These are phyloP conservation scores for Cladosporium velox DNA, from an alignment of 2,329 filamentous ascomycete species.

Conservation along the genomic window DNA sequence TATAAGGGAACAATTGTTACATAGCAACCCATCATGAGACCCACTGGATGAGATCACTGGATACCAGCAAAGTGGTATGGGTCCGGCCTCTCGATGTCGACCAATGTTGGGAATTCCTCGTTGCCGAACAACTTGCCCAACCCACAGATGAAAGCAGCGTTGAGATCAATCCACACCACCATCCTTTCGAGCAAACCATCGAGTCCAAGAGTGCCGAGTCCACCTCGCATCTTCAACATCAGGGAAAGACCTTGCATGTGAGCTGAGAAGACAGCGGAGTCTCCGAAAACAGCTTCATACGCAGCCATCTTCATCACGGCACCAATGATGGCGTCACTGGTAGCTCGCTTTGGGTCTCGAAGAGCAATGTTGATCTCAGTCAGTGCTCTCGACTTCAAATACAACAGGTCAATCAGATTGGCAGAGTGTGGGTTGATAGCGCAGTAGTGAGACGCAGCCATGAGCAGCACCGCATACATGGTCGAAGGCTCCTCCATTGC, in stretches of 20 bases:
- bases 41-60: background rate
- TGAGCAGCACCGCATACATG: constrained; percentile 45
- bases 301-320: constrained; percentile 53
- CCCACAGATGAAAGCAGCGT: constrained; percentile 29
- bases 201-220: constrained; percentile 45
- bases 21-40: background rate
- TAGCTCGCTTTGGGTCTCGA: constrained; percentile 26
- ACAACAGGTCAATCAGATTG: constrained; percentile 38
- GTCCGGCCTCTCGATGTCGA: constrained; percentile 29
- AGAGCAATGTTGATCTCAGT: constrained; percentile 44
- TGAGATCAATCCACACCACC: constrained; percentile 49
- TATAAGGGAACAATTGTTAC: background rate
- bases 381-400: constrained; percentile 46
- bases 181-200: constrained; percentile 49
- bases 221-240: constrained; percentile 48
- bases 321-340: constrained; percentile 48
- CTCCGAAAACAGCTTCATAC: constrained; percentile 53
- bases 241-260: constrained; percentile 49
- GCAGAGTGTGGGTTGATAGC: constrained; percentile 29
- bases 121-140: constrained; percentile 24
- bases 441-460: constrained; percentile 44
- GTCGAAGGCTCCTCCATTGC: constrained; percentile 41
- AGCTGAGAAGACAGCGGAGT: constrained; percentile 41
- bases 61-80: constrained; percentile 31
- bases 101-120: constrained; percentile 26